These are phyloP conservation scores for Capsella rubella DNA, from an alignment of 441 rosid species.

Conservation along the genomic window DNA sequence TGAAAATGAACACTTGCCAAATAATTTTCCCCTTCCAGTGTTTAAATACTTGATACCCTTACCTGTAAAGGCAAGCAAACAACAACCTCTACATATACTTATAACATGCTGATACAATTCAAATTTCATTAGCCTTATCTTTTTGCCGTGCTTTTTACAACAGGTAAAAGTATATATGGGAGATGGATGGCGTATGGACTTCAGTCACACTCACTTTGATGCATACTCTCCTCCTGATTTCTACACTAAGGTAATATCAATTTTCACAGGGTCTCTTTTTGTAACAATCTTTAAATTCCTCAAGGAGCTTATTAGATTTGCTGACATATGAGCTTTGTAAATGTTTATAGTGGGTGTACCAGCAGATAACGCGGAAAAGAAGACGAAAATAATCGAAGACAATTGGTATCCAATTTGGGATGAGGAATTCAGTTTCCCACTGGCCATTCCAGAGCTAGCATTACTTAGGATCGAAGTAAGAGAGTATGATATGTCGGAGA, in stretches of 20 bases:
- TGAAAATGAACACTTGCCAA: too few species aligned
- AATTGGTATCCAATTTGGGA: conserved; percentile 72
- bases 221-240: conserved; percentile 71
- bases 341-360: conserved; percentile 61
- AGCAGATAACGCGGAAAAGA: conserved; percentile 53
- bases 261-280: background rate
- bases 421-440: conserved; percentile 61
- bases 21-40: too few species aligned
- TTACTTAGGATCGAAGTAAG: conserved; percentile 66
- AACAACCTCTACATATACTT: conserved; percentile 3
- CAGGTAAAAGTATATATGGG: conserved; percentile 69
- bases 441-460: conserved; percentile 68
- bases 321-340: conserved; percentile 46
- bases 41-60: too few species aligned
- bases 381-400: conserved; percentile 56
- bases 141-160: background rate
- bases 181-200: conserved; percentile 69
- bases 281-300: background rate
- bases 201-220: conserved; percentile 68
- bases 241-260: conserved; percentile 57
- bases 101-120: background rate
- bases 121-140: background rate
- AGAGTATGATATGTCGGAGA: conserved; percentile 66
- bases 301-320: background rate
- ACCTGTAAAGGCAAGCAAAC: conserved; percentile 48